Evolutionary conservation across 768 basidiomycete species (phyloP).

Genomic region (Mycena albidolilacea): DNA sequence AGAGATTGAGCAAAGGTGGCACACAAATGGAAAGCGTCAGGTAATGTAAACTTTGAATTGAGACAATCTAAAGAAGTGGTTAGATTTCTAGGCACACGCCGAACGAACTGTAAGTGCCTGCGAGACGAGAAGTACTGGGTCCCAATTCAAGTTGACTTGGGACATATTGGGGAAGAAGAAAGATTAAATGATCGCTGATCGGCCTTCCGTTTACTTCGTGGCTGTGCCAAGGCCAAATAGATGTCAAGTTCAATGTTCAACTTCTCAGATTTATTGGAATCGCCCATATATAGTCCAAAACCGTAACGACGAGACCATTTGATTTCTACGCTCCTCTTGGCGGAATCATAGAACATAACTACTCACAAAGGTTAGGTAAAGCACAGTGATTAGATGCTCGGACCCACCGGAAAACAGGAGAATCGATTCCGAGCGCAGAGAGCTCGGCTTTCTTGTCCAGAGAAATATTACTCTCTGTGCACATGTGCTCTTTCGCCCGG

Average conservation of each 20-base stretch:
- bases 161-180: slow-evolving; percentile 23
- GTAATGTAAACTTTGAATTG: slow-evolving; percentile 95
- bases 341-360: slow-evolving; percentile 8
- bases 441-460: slow-evolving; percentile 57
- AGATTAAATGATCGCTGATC: slow-evolving; percentile 1
- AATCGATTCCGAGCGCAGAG: slow-evolving; percentile 65
- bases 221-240: not conserved
- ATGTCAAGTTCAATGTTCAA: not conserved
- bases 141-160: slow-evolving; percentile 76
- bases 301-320: too few species aligned
- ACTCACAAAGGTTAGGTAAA: not conserved
- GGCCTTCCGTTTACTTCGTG: not conserved
- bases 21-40: slow-evolving; percentile 86
- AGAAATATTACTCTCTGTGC: slow-evolving; percentile 60
- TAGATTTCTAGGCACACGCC: not conserved
- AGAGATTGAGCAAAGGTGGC: slow-evolving; percentile 82
- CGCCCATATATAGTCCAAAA: too few species aligned
- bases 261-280: not conserved
- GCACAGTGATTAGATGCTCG: not conserved
- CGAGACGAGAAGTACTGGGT: slow-evolving; percentile 89
- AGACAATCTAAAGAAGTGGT: slow-evolving; percentile 77
- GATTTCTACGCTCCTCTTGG: not conserved
- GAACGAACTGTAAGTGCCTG: slow-evolving; percentile 64
- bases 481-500: slow-evolving; percentile 61
- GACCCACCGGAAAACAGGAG: slow-evolving; percentile 68